Conservation (phyloP, 768 basidiomycete species). For the Suillus alpinus region DNA sequence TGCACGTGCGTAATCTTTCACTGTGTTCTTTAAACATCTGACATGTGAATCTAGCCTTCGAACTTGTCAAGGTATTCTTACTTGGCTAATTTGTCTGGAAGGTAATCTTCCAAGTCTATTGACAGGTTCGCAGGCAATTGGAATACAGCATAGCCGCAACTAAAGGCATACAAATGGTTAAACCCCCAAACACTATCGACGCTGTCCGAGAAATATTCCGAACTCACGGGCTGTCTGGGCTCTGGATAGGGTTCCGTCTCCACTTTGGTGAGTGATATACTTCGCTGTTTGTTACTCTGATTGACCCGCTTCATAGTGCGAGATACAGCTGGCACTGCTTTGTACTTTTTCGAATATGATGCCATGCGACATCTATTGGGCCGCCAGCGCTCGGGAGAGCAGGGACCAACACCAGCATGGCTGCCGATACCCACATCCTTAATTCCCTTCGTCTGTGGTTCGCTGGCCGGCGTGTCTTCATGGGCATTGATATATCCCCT, state of each 20-base stretch:
- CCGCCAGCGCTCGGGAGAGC: slow-evolving; percentile 71
- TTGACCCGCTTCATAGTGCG: slow-evolving; percentile 50
- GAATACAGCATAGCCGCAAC: slow-evolving; percentile 88
- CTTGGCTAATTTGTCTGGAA: not conserved
- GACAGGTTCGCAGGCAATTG: slow-evolving; percentile 82
- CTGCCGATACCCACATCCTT: slow-evolving; percentile 75
- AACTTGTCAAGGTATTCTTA: slow-evolving; percentile 82
- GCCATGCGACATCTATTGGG: slow-evolving; percentile 86
- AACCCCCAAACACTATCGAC: slow-evolving; percentile 74
- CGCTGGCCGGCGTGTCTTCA: slow-evolving; percentile 83
- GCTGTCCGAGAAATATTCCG: slow-evolving; percentile 80
- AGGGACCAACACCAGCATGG: slow-evolving; percentile 82
- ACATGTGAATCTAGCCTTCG: slow-evolving; percentile 58
- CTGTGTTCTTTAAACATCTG: slow-evolving; percentile 14
- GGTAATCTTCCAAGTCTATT: slow-evolving; percentile 9
- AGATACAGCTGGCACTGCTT: slow-evolving; percentile 83
- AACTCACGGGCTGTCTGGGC: slow-evolving; percentile 56
- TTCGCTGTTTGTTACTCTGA: not conserved
- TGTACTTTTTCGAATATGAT: slow-evolving; percentile 95
- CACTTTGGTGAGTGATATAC: slow-evolving; percentile 65
- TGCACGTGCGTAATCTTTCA: slow-evolving; percentile 62
- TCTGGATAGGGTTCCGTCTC: slow-evolving; percentile 84
- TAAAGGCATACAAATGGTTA: slow-evolving; percentile 66
- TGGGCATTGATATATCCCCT: slow-evolving; percentile 94
- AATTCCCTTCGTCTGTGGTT: slow-evolving; percentile 90